These are phyloP conservation scores for Naganishia cerealis DNA, from an alignment of 1,284 basidiomycete genomes.

Conservation along the genomic window DNA sequence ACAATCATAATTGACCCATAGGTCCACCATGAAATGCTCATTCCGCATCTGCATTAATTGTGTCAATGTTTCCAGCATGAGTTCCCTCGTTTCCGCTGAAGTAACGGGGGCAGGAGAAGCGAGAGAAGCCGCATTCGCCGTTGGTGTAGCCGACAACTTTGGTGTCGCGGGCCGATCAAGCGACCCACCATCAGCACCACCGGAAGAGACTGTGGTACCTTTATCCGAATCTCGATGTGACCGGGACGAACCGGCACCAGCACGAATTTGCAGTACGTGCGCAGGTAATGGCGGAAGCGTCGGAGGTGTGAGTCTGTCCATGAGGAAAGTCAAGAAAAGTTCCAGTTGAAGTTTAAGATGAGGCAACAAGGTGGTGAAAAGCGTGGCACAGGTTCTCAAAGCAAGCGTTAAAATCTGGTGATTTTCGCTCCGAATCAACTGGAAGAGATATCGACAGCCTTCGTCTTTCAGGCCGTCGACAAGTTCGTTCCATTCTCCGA, in stretches of 20 bases:
- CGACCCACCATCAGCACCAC: slow-evolving; percentile 30
- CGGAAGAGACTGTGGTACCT: slow-evolving; percentile 31
- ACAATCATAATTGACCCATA: slow-evolving; percentile 96
- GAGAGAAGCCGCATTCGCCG: slow-evolving; percentile 43
- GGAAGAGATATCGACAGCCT: slow-evolving; percentile 92
- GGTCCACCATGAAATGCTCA: slow-evolving; percentile 87
- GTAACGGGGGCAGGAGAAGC: slow-evolving; percentile 34
- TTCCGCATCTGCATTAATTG: slow-evolving; percentile 69
- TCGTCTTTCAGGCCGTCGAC: slow-evolving; percentile 62
- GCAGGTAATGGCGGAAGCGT: slow-evolving; percentile 45
- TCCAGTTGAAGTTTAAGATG: slow-evolving; percentile 96
- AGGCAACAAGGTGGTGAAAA: slow-evolving; percentile 82
- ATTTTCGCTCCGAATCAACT: slow-evolving; percentile 83
- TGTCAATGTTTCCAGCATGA: slow-evolving; percentile 83
- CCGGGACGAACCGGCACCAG: slow-evolving; percentile 33
- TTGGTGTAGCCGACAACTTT: slow-evolving; percentile 32
- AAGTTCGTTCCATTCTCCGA: slow-evolving; percentile 63
- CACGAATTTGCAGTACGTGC: slow-evolving; percentile 39
- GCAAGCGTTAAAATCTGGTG: slow-evolving; percentile 73
- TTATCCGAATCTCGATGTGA: slow-evolving; percentile 54
- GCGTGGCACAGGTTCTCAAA: slow-evolving; percentile 79
- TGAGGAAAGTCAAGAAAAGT: slow-evolving; percentile 86
- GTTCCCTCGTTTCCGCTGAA: slow-evolving; percentile 71
- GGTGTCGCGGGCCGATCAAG: slow-evolving; percentile 23
- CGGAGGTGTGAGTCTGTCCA: slow-evolving; percentile 79